Evolutionary conservation across 129 eudicot genomes (phyloP).

Genomic region (Chrysanthemum lavandulifolium): DNA sequence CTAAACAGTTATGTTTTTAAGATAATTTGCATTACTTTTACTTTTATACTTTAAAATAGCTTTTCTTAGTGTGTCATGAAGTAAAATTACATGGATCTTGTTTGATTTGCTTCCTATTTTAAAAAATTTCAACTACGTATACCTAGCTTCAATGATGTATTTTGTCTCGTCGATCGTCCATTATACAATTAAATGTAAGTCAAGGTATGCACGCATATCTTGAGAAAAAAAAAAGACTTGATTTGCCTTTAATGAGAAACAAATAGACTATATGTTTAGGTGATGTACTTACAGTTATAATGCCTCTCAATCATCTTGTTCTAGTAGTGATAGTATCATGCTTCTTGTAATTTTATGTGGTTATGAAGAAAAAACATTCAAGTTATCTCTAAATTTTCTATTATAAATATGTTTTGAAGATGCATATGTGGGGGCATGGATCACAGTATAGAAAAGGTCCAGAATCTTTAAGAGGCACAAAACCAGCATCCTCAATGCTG

Average conservation of each 20-base stretch:
- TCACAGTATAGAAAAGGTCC: conserved; percentile 87
- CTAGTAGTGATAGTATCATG: neutral
- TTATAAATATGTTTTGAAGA: conserved; percentile 35
- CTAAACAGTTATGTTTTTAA: neutral
- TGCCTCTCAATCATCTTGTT: neutral
- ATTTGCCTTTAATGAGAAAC: neutral
- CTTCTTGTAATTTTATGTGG: neutral
- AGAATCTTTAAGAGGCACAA: conserved; percentile 77
- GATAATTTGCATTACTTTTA: neutral
- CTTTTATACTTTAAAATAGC: neutral
- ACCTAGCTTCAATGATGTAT: neutral
- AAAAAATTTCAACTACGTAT: neutral
- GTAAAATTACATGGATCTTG: neutral
- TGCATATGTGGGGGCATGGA: conserved; percentile 99
- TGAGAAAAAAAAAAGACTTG: neutral
- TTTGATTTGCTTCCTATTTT: neutral
- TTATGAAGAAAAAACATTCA: neutral
- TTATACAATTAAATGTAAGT: neutral
- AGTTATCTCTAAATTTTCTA: neutral
- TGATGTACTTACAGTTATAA: no score
- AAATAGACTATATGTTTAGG: neutral
- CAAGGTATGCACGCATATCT: neutral
- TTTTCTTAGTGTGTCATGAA: neutral
- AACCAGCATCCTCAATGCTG: conserved; percentile 58
- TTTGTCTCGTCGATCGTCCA: neutral